Percentiles rank a stretch among this genome's conserved stretches.
Conservation (phyloP, 257 asterid species). For the Craterostigma plantagineum region DNA sequence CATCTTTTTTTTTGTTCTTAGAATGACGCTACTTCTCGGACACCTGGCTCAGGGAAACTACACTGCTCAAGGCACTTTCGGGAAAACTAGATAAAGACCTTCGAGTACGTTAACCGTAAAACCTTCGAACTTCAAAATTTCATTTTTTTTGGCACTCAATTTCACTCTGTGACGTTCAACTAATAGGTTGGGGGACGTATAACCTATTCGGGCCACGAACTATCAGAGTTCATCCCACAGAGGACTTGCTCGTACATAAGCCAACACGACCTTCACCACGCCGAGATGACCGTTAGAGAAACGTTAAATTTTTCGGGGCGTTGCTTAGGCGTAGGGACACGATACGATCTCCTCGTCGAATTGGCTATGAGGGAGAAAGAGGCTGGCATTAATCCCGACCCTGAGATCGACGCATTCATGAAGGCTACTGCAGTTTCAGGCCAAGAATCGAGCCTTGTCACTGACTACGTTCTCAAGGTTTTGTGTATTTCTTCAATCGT, state of each 20-base stretch:
- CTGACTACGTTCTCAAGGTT: constrained; percentile 52
- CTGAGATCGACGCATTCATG: constrained; percentile 51
- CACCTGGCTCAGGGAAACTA: constrained; percentile 86
- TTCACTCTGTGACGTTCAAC: too few species aligned
- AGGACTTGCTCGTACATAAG: constrained; percentile 43
- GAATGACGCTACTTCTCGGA: constrained; percentile 85
- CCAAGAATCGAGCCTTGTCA: constrained; percentile 35
- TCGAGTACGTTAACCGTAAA: constrained; percentile 11
- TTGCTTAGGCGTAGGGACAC: constrained; percentile 36
- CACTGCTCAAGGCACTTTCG: constrained; percentile 63
- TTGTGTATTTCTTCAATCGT: constrained; percentile 3
- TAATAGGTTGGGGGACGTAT: constrained; percentile 13
- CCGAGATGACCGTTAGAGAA: constrained; percentile 50
- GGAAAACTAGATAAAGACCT: constrained; percentile 54
- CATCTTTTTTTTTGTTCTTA: constrained; percentile 6
- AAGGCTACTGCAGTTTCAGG: constrained; percentile 44
- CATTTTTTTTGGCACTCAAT: not conserved
- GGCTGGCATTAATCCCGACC: constrained; percentile 35
- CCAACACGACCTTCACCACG: constrained; percentile 49
- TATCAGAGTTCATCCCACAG: constrained; percentile 34
- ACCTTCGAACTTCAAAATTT: not conserved
- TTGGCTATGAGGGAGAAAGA: constrained; percentile 34
- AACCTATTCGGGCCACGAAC: constrained; percentile 37
- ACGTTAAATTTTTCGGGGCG: constrained; percentile 33
- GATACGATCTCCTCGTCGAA: constrained; percentile 34